Conservation (phyloP, 139 green algal species). For the Picochlorum sp. region DNA sequence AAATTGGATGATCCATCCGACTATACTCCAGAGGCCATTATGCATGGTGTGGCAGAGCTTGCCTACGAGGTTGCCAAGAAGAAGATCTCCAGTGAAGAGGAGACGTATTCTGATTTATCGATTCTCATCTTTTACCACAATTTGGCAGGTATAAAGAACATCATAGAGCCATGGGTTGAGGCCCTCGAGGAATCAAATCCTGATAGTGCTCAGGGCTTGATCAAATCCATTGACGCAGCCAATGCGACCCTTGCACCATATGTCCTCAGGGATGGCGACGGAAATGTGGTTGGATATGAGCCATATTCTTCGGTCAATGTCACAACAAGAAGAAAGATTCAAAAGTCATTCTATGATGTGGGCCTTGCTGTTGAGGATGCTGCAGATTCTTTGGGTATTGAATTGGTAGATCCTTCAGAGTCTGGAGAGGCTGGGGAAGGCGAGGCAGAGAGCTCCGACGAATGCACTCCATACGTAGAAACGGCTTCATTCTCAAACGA, state of each 20-base stretch:
- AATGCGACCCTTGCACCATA: neutral
- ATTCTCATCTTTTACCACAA: conserved; percentile 39
- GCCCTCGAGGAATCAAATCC: neutral
- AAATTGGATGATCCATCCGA: conserved; percentile 6
- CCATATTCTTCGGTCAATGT: conserved; percentile 4
- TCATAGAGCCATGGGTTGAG: conserved; percentile 1
- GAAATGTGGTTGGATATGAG: conserved; percentile 2
- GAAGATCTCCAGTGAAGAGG: conserved; percentile 32
- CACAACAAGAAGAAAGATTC: conserved; percentile 5
- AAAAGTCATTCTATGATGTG: conserved; percentile 19
- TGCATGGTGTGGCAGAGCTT: conserved; percentile 14
- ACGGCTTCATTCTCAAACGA: conserved; percentile 3
- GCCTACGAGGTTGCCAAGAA: conserved; percentile 26
- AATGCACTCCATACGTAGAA: conserved; percentile 4
- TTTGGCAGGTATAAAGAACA: conserved; percentile 13
- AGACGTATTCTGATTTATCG: conserved; percentile 27
- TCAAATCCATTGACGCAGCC: neutral
- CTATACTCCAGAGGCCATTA: conserved; percentile 5
- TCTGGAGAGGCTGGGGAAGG: conserved; percentile 4
- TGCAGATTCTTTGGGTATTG: conserved; percentile 1
- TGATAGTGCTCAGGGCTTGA: neutral
- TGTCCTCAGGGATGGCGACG: neutral
- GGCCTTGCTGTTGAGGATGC: conserved; percentile 3
- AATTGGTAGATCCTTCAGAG: neutral
- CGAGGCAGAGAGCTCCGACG: conserved; percentile 10